phyloP scores from a whole-genome alignment of 2,329 filamentous ascomycete species.

The Sporothrix protearum region DNA sequence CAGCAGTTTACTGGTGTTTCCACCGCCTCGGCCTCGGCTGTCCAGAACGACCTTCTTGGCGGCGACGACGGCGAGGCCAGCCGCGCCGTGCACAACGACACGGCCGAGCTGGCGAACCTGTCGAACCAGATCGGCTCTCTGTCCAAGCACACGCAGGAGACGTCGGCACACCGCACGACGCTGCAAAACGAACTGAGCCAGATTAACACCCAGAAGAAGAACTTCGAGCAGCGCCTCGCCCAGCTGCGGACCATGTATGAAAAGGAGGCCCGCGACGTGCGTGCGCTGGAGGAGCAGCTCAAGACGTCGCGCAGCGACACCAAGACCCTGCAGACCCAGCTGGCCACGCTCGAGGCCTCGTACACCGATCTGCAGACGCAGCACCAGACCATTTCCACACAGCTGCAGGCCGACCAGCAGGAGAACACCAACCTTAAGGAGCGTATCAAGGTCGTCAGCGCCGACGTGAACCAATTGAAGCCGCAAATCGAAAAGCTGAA shows the following conservation, averaged over 20 bases:
- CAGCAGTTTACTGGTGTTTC: neutral
- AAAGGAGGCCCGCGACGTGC: constrained; percentile 85
- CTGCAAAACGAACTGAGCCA: constrained; percentile 81
- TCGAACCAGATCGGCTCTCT: constrained; percentile 92
- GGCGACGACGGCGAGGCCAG: constrained; percentile 86
- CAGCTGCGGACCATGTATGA: constrained; percentile 88
- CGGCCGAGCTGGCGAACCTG: constrained; percentile 87
- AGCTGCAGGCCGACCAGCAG: constrained; percentile 79
- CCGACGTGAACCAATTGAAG: constrained; percentile 77
- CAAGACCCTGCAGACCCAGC: constrained; percentile 77
- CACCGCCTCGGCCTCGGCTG: neutral
- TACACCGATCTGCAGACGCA: constrained; percentile 79
- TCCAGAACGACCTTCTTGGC: constrained; percentile 76
- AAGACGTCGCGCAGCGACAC: constrained; percentile 73
- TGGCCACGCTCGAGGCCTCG: constrained; percentile 74
- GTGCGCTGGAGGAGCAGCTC: constrained; percentile 78
- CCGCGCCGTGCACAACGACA: constrained; percentile 83
- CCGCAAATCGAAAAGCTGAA: constrained; percentile 91
- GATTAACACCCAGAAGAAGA: constrained; percentile 80
- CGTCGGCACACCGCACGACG: constrained; percentile 73
- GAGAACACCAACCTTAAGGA: constrained; percentile 86
- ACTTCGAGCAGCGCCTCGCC: constrained; percentile 82
- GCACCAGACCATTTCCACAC: constrained; percentile 69
- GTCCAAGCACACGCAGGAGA: constrained; percentile 89
- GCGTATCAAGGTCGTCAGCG: constrained; percentile 77